Evolutionary conservation across 2,329 filamentous ascomycete species (phyloP), one percentile per base, ranked within the genome.

Genomic region (Cladosporium sp.): DNA sequence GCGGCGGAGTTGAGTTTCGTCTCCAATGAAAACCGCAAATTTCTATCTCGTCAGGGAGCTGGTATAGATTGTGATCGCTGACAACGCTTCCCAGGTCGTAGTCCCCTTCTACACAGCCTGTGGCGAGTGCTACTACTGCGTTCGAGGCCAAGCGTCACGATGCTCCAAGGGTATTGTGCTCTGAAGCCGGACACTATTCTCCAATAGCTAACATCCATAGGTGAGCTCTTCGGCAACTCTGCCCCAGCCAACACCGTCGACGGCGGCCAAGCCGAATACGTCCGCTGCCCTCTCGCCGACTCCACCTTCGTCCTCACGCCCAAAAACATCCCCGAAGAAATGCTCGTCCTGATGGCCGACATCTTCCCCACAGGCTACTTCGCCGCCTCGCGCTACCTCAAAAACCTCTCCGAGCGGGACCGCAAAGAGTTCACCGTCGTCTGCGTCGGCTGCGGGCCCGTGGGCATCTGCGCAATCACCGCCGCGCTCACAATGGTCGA

Each of bases 301-400:
- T 85, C 85, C 37, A 95, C 90, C 0, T 84, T 88, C n/a, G 82
- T 92, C 69, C 88, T 87, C 67, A 87, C 90, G 0, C 88, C 89
- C 0, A 74, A 83, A 1, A 84, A 82, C 8, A 88, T 95, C 59
- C 84, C 87, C 19, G 87, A 93, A 65, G 83, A 88, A 63, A 85
- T 85, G 37, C 80, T 95, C 51, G 85, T 95, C 6, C 81, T 96
- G 25, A 96, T 96, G 92, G 91, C 90, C 15, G 92, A 96, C 70
- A 95, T 96, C 67, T 96, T 94, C 74, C 92, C 92, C 30, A 82
- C 79, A 0, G 89, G 92, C 7, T 96, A 85, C 75, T 96, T 92
- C 66, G 92, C 90, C 6, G 89, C 89, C 4, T 81, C 82, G 59
- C 94, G 91, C 68, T 92, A 86, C 6, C 88, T 96, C 72, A 83